A percentile compares a stretch with the other conserved stretches of the same genome.
These are phyloP conservation scores for Paramecium pentaurelia DNA, from an alignment of 73 alveolate genomes.

Conservation along the genomic window DNA sequence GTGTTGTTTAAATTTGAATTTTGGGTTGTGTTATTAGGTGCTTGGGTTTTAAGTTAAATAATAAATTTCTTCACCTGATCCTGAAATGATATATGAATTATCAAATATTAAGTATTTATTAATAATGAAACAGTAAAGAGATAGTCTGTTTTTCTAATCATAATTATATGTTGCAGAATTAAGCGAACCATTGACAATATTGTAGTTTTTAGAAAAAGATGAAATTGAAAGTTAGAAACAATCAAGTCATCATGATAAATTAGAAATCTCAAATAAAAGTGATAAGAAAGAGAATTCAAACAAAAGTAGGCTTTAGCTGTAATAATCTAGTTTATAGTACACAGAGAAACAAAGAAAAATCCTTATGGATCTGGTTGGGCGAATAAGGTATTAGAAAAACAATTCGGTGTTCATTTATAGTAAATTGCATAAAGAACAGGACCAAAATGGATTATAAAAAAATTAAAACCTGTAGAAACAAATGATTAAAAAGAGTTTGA, in stretches of 20 bases:
- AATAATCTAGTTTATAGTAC: constrained; percentile 21
- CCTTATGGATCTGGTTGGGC: constrained; percentile 46
- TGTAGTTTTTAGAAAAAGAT: neutral
- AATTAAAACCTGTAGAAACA: neutral
- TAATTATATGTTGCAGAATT: neutral
- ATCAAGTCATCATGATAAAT: neutral
- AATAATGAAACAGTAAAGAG: constrained; percentile 38
- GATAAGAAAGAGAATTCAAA: neutral
- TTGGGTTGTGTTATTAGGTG: neutral
- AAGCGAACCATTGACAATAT: neutral
- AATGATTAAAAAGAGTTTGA: neutral
- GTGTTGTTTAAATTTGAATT: constrained; percentile 4
- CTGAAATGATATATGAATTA: neutral
- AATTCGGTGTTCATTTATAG: neutral
- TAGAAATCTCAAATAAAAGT: neutral
- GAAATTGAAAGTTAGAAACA: neutral
- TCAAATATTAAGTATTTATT: neutral
- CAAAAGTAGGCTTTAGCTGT: neutral
- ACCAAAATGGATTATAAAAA: constrained; percentile 10
- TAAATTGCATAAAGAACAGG: neutral
- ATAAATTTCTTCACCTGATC: neutral
- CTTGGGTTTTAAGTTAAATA: neutral
- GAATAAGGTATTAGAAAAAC: neutral
- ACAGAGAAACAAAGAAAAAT: neutral
- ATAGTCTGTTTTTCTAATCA: neutral